These are phyloP conservation scores for Kwoniella sp. DNA, from an alignment of 768 basidiomycete species.

Conservation along the genomic window DNA sequence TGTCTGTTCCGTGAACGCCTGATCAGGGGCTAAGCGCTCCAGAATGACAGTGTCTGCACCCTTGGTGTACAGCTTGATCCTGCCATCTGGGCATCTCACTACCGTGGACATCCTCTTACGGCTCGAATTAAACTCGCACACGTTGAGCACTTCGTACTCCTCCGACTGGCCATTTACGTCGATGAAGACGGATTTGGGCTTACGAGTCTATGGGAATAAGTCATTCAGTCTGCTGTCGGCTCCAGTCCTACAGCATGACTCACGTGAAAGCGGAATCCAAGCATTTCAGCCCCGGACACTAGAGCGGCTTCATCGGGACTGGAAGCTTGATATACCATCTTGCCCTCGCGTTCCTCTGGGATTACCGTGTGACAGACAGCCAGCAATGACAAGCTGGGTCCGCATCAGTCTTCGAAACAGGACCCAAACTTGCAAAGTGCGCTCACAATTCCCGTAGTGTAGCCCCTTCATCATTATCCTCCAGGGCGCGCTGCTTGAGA, in stretches of 20 bases:
- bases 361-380: constrained; percentile 99
- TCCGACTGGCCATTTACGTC: constrained; percentile 65
- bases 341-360: constrained; percentile 80
- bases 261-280: constrained; percentile 92
- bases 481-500: constrained; percentile 53
- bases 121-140: constrained; percentile 98
- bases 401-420: constrained; percentile 54
- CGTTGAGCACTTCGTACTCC: constrained; percentile 88
- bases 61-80: constrained; percentile 91
- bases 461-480: constrained; percentile 51
- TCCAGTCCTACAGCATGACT: constrained; percentile 46
- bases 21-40: constrained; percentile 74
- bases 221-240: not conserved
- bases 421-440: not conserved
- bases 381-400: constrained; percentile 67
- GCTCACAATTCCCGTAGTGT: constrained; percentile 43
- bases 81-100: constrained; percentile 77
- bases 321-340: constrained; percentile 88
- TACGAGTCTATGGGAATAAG: constrained; percentile 64
- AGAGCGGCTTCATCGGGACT: constrained; percentile 97
- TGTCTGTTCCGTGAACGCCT: constrained; percentile 76
- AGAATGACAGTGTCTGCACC: constrained; percentile 97
- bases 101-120: constrained; percentile 97
- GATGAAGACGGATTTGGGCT: constrained; percentile 92
- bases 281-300: constrained; percentile 83